Base-by-base conservation (phyloP, 768 basidiomycete species). In the Boletus rubropictus region DNA sequence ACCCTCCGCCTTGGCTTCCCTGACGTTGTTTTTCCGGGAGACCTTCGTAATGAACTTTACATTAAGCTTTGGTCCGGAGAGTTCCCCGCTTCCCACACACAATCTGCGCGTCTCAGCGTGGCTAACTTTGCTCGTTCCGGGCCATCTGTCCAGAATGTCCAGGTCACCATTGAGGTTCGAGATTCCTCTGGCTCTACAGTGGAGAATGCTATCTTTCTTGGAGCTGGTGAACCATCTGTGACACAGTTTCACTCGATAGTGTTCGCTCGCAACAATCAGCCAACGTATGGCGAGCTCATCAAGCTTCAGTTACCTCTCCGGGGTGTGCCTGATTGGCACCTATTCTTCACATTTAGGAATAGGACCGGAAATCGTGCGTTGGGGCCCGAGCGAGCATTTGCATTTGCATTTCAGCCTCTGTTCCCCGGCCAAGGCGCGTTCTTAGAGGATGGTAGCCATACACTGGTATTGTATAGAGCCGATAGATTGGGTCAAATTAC, bases 1-100 rank as follows among this genome's bases (percentile, higher is more conserved):
- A 93, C 92, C 2, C 70, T 86, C 11, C 86, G 91, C 3, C 81
- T 98, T 28, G 92, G 92, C 25, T 98, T 98, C 62, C 89, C 95
- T 0, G 95, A 98, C 55, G 93, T 96, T 7, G 93, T 95, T 8
- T 93, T 93, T 61, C 94, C 94, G 3, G 89, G 88, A 7, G 86
- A 89, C 51, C 69, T 81, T n/a, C 82, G 95, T 14, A 97, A 98
- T 59, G 95, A 98, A 54, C 75, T 97, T 11, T 98, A 97, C 66
- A 79, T 97, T 71, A 96, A 96, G 65, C 77, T 98, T 0, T 97
- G 93, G 93, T 86, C 83, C 46, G 95, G 90, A 32, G 87, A 92
- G 52, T 98, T 98, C 61, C 68, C 75, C 3, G 69, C 79, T 0
- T 72, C 78, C 3, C 76, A 78, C 49, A 67, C 64, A 34, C 67